Evolutionary conservation across 2,329 filamentous ascomycete species (phyloP), one percentile per base, ranked within the genome.

Genomic region (Sarocladium brachiariae): DNA sequence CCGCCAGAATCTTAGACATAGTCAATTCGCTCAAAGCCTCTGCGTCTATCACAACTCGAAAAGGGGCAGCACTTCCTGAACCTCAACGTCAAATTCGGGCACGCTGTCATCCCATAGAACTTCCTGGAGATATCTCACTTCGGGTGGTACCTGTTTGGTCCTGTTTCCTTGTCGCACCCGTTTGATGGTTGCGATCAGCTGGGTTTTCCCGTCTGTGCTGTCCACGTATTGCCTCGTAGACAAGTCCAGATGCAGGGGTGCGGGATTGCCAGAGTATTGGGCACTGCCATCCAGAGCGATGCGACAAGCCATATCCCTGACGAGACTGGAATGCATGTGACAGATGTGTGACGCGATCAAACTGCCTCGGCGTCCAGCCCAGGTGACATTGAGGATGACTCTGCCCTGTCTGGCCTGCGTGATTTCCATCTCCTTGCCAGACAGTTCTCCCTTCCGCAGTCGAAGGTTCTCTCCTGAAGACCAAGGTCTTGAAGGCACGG

Each of bases 81-180:
- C 43, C 43, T 47, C 43, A 16, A 47, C 33, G 27, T 47, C 18
- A 25, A 47, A 31, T 25, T 47, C 43, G 14, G 43, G 43, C 4
- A 33, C 21, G 9, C 11, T 18, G 3, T 45, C 9, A 6, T 9
- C 21, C 4, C n/a, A 25, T 27, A 45, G 7, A 3, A 25, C 11
- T 3, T 27, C 19, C 8, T 19, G n/a, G 21, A 45, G 39, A 19
- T 45, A n/a, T 8, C 24, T 10, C 3, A 10, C 39, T 8, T 9
- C 13, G 8, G 4, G 13, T 14, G 43, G 43, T 14, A 31, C 16
- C 5, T 5, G 4, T 13, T 19, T 23, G 5, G 8, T 21, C 18
- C 27, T 30, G 27, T 19, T 16, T 10, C 43, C 43, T 47, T 47
- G 43, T 16, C 10, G 31, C 27, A 33, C 18, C 10, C 5, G 4